Percentiles rank a stretch among this genome's conserved stretches.
phyloP scores from a whole-genome alignment of 352 stramenopile species.

The Pythium grandisporangium region DNA sequence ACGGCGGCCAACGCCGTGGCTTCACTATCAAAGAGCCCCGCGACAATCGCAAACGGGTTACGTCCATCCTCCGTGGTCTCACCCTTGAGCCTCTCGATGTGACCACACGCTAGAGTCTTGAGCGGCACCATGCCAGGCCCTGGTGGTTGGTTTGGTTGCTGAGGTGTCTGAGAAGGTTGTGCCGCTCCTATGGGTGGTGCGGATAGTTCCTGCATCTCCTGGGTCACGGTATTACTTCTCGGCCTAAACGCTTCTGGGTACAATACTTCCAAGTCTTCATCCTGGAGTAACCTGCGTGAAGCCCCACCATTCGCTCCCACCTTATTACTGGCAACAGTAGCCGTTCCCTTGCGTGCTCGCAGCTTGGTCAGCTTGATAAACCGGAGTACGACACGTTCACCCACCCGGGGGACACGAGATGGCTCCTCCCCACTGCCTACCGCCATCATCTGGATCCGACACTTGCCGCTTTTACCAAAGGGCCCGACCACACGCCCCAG shows the following conservation, averaged over 20 bases:
- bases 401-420: constrained; percentile 8
- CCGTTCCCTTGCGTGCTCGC: constrained; percentile 18
- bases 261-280: constrained; percentile 6
- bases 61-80: constrained; percentile 48
- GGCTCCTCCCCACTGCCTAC: no score
- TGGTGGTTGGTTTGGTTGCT: no score
- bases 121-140: no score
- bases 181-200: no score
- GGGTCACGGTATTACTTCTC: not conserved
- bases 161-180: no score
- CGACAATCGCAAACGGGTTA: constrained; percentile 58
- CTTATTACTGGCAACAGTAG: not conserved
- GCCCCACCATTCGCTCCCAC: not conserved
- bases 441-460: constrained; percentile 27
- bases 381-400: constrained; percentile 42
- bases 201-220: not conserved
- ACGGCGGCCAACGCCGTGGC: constrained; percentile 25
- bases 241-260: not conserved
- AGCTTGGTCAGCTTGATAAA: constrained; percentile 46
- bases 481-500: constrained; percentile 50
- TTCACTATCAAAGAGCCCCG: constrained; percentile 40
- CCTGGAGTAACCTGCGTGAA: constrained; percentile 25
- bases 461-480: constrained; percentile 83
- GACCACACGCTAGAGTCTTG: not conserved
- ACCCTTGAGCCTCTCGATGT: constrained; percentile 58